Evolutionary conservation across 306 rosid genomes (phyloP).

Genomic region (Glycine tomentella): DNA sequence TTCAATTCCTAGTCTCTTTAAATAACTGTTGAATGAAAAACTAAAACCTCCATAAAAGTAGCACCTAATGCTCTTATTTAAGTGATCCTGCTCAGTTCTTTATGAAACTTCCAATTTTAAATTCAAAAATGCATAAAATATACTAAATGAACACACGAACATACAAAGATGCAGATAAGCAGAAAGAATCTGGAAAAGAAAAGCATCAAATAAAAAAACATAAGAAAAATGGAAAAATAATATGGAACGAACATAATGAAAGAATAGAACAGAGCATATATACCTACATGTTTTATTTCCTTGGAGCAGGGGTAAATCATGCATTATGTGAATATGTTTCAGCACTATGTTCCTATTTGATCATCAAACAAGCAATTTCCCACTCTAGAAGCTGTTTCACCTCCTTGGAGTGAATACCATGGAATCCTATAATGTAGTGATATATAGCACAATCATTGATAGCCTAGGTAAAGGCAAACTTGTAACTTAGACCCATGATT

Average conservation of each 20-base stretch:
- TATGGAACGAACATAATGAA: background rate
- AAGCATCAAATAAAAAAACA: background rate
- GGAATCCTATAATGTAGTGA: background rate
- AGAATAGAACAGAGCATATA: background rate
- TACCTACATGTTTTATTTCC: background rate
- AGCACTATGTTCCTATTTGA: too few relatives aligned
- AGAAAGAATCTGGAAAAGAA: background rate
- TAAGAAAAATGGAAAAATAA: background rate
- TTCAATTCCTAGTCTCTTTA: too few relatives aligned
- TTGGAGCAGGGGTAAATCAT: background rate
- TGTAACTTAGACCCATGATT: background rate
- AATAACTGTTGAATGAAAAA: too few relatives aligned
- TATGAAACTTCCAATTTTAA: too few relatives aligned
- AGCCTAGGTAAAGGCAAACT: background rate
- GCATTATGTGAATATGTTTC: background rate
- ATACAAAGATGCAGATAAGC: background rate
- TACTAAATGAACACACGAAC: background rate
- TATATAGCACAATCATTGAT: background rate
- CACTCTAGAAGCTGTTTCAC: too few relatives aligned
- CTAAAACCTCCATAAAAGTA: too few relatives aligned
- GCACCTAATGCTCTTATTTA: too few relatives aligned
- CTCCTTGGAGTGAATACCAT: background rate
- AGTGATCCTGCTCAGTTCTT: too few relatives aligned
- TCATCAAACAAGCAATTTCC: too few relatives aligned
- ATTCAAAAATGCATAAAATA: too few relatives aligned